Evolutionary conservation across 495 filamentous ascomycete genomes (phyloP), one percentile per base, ranked within the genome.

Genomic region (Talaromyces stipitatus): DNA sequence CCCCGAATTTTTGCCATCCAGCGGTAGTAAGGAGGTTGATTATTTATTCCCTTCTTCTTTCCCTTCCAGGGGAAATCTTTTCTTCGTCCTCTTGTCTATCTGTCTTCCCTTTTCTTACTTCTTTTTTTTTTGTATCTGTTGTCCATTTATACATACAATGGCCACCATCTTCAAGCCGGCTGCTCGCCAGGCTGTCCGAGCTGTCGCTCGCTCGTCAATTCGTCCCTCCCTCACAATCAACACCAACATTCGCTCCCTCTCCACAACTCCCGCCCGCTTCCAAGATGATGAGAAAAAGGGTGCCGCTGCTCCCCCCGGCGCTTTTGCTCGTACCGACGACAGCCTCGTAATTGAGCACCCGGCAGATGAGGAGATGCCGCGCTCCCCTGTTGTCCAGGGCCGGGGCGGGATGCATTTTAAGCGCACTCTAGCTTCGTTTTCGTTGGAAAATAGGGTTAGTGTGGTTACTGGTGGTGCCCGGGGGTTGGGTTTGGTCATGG

Each of bases 401-500:
- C 80, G 87, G 6, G 88, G 88, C 45, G 82, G 85, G 9, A 74
- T 81, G 62, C 85, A 88, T 66, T 83, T 83, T 64, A 86, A 86
- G 74, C 82, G 85, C 32, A 91, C 87, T 0, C 78, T 85, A 63
- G 83, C 77, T 50, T 82, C 82, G 28, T 95, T 95, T 71, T 89
- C 88, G 0, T 75, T 96, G 23, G 87, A 95, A 68, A 85, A 81
- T 24, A 85, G 84, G 62, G 87, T 90, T 5, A 88, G 77, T 23
- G 75, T 95, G 5, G 87, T 96, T 2, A 95, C 91, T 10, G 91
- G 91, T 29, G 91, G 91, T 61, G 91, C 91, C 36, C 77, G 91
- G 62, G 91, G 91, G 4, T 68, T 96, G 62, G 91, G 91, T 50
- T 74, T 96, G 62, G 91, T 95, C 30, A 96, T 97, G 92, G 86